Evolutionary conservation across 2,329 filamentous ascomycete genomes (phyloP).

Genomic region (Septoria linicola): DNA sequence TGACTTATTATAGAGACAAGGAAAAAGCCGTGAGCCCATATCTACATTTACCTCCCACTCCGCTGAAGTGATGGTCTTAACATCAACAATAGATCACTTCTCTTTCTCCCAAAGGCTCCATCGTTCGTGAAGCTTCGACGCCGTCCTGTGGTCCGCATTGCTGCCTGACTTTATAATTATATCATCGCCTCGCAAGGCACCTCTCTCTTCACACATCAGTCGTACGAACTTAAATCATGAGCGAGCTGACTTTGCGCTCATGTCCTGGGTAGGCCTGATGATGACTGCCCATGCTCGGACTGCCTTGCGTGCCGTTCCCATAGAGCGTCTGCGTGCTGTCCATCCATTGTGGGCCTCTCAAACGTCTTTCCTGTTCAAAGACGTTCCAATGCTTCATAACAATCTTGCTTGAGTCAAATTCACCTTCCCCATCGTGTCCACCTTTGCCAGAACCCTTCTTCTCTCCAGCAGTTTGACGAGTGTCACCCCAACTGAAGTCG

Average conservation of each 20-base stretch:
- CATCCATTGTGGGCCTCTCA: slow-evolving; percentile 26
- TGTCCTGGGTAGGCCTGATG: slow-evolving; percentile 22
- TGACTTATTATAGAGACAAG: no score
- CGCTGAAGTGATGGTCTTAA: neutral
- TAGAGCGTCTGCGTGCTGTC: slow-evolving; percentile 14
- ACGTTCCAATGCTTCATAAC: slow-evolving; percentile 99
- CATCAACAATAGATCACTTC: slow-evolving; percentile 7
- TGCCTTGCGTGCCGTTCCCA: slow-evolving; percentile 19
- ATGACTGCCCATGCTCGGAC: slow-evolving; percentile 11
- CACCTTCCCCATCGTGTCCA: slow-evolving; percentile 69
- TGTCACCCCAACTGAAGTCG: slow-evolving; percentile 99
- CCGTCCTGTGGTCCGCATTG: neutral
- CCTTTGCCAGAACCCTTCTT: slow-evolving; percentile 76
- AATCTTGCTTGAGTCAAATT: slow-evolving; percentile 98
- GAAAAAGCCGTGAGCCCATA: neutral
- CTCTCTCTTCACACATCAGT: neutral
- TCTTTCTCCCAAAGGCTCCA: neutral
- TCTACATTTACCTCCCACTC: slow-evolving; percentile 1
- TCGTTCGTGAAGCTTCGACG: neutral
- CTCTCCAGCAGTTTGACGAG: slow-evolving; percentile 89
- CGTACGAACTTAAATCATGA: slow-evolving; percentile 20
- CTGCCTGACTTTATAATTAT: neutral
- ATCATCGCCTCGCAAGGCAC: neutral
- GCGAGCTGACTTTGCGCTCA: slow-evolving; percentile 28
- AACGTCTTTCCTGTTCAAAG: slow-evolving; percentile 68